These are phyloP conservation scores for Yarrowia deformans DNA, from an alignment of 805 yeast species.

Conservation along the genomic window DNA sequence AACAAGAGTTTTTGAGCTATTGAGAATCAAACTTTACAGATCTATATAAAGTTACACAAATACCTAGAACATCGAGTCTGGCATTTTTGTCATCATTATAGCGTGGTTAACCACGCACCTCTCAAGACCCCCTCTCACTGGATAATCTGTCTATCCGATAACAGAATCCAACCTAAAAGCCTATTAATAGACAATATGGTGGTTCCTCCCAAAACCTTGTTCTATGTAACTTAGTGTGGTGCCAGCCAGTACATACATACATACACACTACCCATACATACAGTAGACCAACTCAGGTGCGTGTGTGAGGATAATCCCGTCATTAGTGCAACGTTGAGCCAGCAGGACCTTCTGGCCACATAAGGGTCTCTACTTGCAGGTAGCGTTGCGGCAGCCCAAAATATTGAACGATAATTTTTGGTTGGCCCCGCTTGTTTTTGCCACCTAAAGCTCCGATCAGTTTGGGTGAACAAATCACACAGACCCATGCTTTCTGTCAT, in stretches of 20 bases:
- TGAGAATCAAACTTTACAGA: background rate
- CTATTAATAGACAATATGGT: conserved; percentile 15
- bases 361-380: conserved; percentile 11
- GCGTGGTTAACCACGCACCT: background rate
- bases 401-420: background rate
- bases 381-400: background rate
- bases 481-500: conserved; percentile 13
- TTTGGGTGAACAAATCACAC: background rate
- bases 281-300: conserved; percentile 19
- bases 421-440: background rate
- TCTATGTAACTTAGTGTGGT: conserved; percentile 10
- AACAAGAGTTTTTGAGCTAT: too few relatives aligned
- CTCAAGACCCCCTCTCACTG: conserved; percentile 28
- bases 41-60: too few relatives aligned
- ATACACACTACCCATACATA: background rate
- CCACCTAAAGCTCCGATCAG: background rate
- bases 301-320: conserved; percentile 6
- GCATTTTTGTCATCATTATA: background rate
- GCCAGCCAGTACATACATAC: conserved; percentile 16
- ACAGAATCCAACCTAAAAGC: conserved; percentile 32
- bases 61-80: too few relatives aligned
- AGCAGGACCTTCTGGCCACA: background rate
- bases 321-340: conserved; percentile 21
- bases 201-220: conserved; percentile 27
- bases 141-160: conserved; percentile 35